A percentile compares a stretch with the other conserved stretches of the same genome.
Conservation (phyloP, 2,329 filamentous ascomycete species). For the Coniochaeta ligniaria region DNA sequence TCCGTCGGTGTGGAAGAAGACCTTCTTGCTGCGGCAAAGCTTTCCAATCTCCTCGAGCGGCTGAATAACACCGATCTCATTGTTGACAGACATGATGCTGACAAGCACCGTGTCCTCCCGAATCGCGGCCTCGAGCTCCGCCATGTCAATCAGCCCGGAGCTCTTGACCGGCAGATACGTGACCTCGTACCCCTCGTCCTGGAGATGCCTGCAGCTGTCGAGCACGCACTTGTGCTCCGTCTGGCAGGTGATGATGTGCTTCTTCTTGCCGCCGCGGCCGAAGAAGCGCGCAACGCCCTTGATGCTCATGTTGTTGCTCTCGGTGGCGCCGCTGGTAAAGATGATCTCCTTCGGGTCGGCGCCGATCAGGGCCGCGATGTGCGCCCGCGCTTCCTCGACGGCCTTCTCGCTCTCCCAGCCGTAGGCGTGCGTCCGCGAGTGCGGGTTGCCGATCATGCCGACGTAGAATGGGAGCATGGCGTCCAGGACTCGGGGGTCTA, state of each 20-base stretch:
- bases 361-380: constrained; percentile 82
- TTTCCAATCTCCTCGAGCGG: constrained; percentile 89
- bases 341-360: constrained; percentile 98
- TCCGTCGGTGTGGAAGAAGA: constrained; percentile 97
- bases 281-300: constrained; percentile 97
- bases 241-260: constrained; percentile 94
- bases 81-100: constrained; percentile 98
- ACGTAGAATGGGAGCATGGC: constrained; percentile 95
- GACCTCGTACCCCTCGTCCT: constrained; percentile 92
- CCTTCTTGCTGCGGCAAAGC: constrained; percentile 82
- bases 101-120: constrained; percentile 85
- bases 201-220: constrained; percentile 92
- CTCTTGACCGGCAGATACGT: constrained; percentile 91
- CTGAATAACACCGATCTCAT: constrained; percentile 99
- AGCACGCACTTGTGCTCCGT: constrained; percentile 99
- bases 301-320: constrained; percentile 99
- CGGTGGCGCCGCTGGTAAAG: constrained; percentile 95
- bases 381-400: constrained; percentile 75
- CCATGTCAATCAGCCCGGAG: constrained; percentile 79
- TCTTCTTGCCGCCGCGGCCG: constrained; percentile 89
- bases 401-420: constrained; percentile 98
- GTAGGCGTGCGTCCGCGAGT: constrained; percentile 95
- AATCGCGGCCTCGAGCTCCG: constrained; percentile 80
- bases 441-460: constrained; percentile 91
- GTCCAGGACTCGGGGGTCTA: constrained; percentile 90